A percentile compares a stretch with the other conserved stretches of the same genome.
Evolutionary conservation across 1,139 yeast genomes (phyloP).

Genomic region (Candida smagusa): DNA sequence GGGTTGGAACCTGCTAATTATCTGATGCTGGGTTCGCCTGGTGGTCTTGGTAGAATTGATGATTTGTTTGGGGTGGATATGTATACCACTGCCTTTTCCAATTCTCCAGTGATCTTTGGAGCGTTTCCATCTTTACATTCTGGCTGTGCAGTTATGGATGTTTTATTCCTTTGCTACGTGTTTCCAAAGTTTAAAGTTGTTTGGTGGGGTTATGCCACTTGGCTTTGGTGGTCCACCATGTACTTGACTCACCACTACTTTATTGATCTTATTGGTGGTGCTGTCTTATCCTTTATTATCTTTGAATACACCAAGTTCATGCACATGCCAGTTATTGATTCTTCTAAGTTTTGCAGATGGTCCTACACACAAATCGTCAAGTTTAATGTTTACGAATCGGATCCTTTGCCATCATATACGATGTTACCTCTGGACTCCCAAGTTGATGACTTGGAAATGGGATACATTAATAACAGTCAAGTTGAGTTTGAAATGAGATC

Average conservation of each 20-base stretch:
- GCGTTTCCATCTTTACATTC: slow-evolving; percentile 97
- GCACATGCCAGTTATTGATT: slow-evolving; percentile 68
- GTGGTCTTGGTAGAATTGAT: slow-evolving; percentile 92
- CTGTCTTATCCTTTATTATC: slow-evolving; percentile 66
- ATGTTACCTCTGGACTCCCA: background rate
- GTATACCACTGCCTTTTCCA: slow-evolving; percentile 82
- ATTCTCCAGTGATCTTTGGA: slow-evolving; percentile 93
- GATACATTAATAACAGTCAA: slow-evolving; percentile 3
- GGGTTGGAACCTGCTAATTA: slow-evolving; percentile 91
- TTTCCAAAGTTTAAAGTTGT: slow-evolving; percentile 67
- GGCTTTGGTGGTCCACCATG: slow-evolving; percentile 99
- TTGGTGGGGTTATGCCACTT: slow-evolving; percentile 73
- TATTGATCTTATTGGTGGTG: slow-evolving; percentile 88
- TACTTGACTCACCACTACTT: slow-evolving; percentile 94
- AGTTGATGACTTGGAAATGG: slow-evolving; percentile 7
- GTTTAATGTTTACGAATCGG: slow-evolving; percentile 25
- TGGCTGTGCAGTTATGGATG: slow-evolving; percentile 92
- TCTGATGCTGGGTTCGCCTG: slow-evolving; percentile 92
- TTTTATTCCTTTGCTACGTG: slow-evolving; percentile 74
- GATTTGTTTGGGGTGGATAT: slow-evolving; percentile 72
- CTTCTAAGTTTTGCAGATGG: slow-evolving; percentile 77
- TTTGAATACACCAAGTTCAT: slow-evolving; percentile 72
- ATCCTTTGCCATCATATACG: slow-evolving; percentile 28
- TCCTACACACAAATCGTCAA: slow-evolving; percentile 50
- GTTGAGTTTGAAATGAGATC: slow-evolving; percentile 31